phyloP scores from a whole-genome alignment of 805 yeast genomes.

The Metschnikowia lunata region DNA sequence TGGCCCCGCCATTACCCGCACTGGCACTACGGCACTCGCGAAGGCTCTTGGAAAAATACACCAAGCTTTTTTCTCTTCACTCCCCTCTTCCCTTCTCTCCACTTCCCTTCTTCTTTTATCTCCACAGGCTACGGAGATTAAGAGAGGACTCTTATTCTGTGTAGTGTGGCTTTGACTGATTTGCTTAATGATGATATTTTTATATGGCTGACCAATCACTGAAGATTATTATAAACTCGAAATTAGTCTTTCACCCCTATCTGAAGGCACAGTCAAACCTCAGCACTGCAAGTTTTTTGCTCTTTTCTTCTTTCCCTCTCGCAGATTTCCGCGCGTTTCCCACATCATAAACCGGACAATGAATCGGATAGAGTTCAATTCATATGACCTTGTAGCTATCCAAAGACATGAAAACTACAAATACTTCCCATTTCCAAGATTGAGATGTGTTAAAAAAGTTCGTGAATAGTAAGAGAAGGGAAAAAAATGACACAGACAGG shows the following conservation, averaged over 20 bases:
- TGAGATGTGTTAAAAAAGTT: neutral
- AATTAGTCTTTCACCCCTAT: constrained; percentile 25
- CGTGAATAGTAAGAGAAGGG: neutral
- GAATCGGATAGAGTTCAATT: too few relatives aligned
- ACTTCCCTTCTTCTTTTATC: neutral
- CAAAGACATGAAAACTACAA: neutral
- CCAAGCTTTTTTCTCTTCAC: too few relatives aligned
- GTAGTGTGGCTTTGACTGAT: constrained; percentile 10
- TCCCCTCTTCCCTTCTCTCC: too few relatives aligned
- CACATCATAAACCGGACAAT: too few relatives aligned
- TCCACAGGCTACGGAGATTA: constrained; percentile 7
- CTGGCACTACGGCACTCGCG: too few relatives aligned
- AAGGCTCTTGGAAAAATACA: too few relatives aligned
- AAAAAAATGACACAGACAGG: constrained; percentile 21
- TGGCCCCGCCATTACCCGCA: too few relatives aligned
- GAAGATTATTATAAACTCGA: constrained; percentile 16
- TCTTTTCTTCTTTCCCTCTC: neutral
- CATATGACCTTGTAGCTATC: neutral
- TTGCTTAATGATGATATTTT: constrained; percentile 18
- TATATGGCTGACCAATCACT: constrained; percentile 13
- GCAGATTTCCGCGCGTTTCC: neutral
- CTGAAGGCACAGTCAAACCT: constrained; percentile 15
- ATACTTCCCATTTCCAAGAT: neutral
- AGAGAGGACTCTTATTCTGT: constrained; percentile 16
- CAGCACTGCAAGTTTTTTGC: neutral